phyloP scores from a whole-genome alignment of 257 asterid species.

The Knoxia roxburghii region DNA sequence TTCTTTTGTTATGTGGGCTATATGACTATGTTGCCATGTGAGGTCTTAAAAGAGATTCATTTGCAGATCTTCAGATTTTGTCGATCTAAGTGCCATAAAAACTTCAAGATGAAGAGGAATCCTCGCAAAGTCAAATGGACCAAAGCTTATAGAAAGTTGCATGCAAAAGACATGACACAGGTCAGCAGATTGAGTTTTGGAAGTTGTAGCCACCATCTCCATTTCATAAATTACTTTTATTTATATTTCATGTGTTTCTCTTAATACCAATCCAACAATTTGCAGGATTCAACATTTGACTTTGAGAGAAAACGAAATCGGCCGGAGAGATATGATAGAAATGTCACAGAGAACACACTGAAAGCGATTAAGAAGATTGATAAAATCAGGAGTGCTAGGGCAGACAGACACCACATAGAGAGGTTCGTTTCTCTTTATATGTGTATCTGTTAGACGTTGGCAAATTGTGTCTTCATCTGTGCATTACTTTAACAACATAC shows the following conservation, averaged over 20 bases:
- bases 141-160: conserved; percentile 76
- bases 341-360: conserved; percentile 54
- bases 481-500: conserved; percentile 2
- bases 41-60: conserved; percentile 4
- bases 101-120: conserved; percentile 96
- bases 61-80: conserved; percentile 78
- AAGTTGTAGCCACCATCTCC: not conserved
- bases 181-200: conserved; percentile 24
- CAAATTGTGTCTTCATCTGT: not conserved
- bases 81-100: conserved; percentile 86
- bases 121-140: conserved; percentile 95
- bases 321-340: conserved; percentile 85
- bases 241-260: not conserved
- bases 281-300: conserved; percentile 88
- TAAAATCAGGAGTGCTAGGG: conserved; percentile 72
- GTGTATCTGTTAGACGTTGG: not conserved
- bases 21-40: not conserved
- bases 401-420: conserved; percentile 39
- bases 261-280: conserved; percentile 8
- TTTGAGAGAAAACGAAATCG: conserved; percentile 86
- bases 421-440: conserved; percentile 38
- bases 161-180: conserved; percentile 95
- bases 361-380: conserved; percentile 74
- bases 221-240: not conserved
- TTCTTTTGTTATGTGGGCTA: not conserved